Conservation (phyloP, 208 protist genomes). For the Strigomonas culicis region DNA sequence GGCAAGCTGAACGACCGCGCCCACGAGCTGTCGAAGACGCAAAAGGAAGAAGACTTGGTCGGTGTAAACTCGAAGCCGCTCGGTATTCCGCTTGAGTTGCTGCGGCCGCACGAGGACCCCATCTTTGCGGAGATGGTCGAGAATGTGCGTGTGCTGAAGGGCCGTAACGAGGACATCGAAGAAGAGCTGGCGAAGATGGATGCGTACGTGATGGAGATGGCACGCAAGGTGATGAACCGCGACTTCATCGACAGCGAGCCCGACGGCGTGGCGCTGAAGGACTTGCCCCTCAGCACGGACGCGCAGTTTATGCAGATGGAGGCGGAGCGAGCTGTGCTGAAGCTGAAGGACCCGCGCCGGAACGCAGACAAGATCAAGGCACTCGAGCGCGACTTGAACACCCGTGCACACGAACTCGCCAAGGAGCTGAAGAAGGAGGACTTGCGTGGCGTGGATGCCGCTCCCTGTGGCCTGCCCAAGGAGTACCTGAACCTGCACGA, state of each 20-base stretch:
- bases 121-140: constrained; percentile 35
- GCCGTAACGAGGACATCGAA: constrained; percentile 20
- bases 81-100: constrained; percentile 45
- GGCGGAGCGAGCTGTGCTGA: constrained; percentile 42
- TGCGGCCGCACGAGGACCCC: constrained; percentile 58
- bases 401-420: constrained; percentile 55
- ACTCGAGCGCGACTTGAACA: constrained; percentile 51
- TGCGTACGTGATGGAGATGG: constrained; percentile 37
- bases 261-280: constrained; percentile 54
- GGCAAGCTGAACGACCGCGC: constrained; percentile 46
- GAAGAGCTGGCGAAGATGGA: constrained; percentile 39
- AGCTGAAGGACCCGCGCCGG: constrained; percentile 29
- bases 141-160: constrained; percentile 34
- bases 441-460: constrained; percentile 29
- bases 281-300: constrained; percentile 58
- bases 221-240: constrained; percentile 42
- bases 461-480: constrained; percentile 37
- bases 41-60: constrained; percentile 50
- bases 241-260: constrained; percentile 57
- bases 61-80: constrained; percentile 36
- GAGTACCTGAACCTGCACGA: constrained; percentile 41
- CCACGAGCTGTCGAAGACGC: constrained; percentile 37
- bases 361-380: constrained; percentile 29
- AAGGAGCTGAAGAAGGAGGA: constrained; percentile 37
- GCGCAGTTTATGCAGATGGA: constrained; percentile 49